A percentile compares a stretch with the other conserved stretches of the same genome.
Evolutionary conservation across 768 basidiomycete species (phyloP).

Genomic region (Agrocybe praecox): DNA sequence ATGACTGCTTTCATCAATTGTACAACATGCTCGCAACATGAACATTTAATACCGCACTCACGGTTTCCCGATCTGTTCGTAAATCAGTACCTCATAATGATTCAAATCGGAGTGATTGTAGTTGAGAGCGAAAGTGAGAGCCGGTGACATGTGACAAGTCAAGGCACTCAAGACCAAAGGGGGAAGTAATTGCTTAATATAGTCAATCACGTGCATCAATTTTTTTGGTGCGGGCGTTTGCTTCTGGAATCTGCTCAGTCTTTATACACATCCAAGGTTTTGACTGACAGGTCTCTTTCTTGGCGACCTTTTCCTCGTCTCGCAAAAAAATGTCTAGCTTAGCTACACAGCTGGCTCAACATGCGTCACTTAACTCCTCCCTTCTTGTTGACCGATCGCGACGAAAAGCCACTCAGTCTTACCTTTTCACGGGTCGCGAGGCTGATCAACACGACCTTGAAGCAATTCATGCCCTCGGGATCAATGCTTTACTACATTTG

Average conservation of each 20-base stretch:
- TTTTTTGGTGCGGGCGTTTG: neutral
- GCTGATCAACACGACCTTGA: slow-evolving; percentile 89
- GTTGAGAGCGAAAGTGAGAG: no score
- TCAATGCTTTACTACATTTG: slow-evolving; percentile 79
- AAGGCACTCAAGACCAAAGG: neutral
- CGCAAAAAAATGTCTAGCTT: slow-evolving; percentile 60
- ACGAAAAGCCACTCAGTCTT: slow-evolving; percentile 72
- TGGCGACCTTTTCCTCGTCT: neutral
- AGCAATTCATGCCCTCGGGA: slow-evolving; percentile 77
- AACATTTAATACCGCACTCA: neutral
- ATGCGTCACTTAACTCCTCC: slow-evolving; percentile 76
- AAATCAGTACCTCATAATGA: no score
- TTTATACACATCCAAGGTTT: neutral
- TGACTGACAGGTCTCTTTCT: neutral
- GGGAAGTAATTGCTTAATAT: neutral
- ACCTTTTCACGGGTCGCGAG: slow-evolving; percentile 83
- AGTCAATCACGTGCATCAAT: neutral
- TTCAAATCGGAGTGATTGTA: no score
- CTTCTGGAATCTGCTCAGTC: neutral
- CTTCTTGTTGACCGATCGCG: slow-evolving; percentile 68
- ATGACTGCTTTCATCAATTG: neutral
- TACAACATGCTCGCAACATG: neutral
- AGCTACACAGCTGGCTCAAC: slow-evolving; percentile 77
- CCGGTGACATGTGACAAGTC: no score
- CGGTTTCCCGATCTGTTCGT: no score